Evolutionary conservation across 2,329 filamentous ascomycete genomes (phyloP).

Genomic region (Colletotrichum theobromicola): DNA sequence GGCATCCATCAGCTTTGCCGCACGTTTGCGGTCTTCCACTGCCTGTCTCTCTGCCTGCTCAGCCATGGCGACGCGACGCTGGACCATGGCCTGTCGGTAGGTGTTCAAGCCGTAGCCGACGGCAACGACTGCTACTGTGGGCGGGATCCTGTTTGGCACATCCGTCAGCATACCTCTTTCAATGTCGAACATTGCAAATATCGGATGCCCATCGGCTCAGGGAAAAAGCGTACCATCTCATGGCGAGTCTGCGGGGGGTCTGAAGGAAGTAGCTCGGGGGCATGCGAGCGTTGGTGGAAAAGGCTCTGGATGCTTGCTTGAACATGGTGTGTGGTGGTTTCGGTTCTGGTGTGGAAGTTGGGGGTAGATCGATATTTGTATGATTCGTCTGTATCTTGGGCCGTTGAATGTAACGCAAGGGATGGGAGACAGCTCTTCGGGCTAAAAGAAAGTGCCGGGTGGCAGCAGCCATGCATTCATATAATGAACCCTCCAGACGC

Average conservation of each 20-base stretch:
- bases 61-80: conserved; percentile 29
- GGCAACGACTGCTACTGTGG: conserved; percentile 34
- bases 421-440: neutral
- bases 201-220: neutral
- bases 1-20: conserved; percentile 51
- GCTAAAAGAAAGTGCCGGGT: neutral
- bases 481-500: neutral
- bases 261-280: conserved; percentile 37
- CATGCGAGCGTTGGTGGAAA: conserved; percentile 39
- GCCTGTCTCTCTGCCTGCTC: conserved; percentile 38
- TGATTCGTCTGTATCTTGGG: neutral
- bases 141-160: conserved; percentile 32
- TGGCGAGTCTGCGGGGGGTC: conserved; percentile 32
- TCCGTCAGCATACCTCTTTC: neutral
- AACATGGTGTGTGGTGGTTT: conserved; percentile 8
- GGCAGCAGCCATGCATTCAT: conserved; percentile 17
- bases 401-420: conserved; percentile 9
- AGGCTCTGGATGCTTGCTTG: conserved; percentile 27
- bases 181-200: neutral
- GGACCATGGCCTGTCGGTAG: conserved; percentile 32
- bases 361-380: neutral
- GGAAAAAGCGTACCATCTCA: conserved; percentile 33
- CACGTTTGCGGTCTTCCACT: conserved; percentile 37
- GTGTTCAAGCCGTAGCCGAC: conserved; percentile 39
- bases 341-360: neutral